A percentile compares a stretch with the other conserved stretches of the same genome.
Conservation (phyloP, 768 basidiomycete species). For the Lactifluus hygrophoroides region DNA sequence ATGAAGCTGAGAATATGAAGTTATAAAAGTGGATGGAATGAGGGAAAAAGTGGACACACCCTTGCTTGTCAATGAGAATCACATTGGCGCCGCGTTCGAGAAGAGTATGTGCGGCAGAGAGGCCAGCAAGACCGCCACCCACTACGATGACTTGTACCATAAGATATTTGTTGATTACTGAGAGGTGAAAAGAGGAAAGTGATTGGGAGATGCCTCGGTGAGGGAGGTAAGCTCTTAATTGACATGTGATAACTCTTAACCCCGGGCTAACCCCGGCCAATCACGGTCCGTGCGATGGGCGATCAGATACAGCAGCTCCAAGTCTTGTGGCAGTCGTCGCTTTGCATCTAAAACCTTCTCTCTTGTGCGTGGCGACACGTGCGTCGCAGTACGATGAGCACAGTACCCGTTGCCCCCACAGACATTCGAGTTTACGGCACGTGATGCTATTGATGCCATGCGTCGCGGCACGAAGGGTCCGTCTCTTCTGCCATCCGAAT, state of each 20-base stretch:
- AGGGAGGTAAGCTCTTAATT: too few relatives aligned
- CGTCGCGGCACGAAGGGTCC: conserved; percentile 73
- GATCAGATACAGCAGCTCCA: too few relatives aligned
- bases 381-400: too few relatives aligned
- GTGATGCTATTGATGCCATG: conserved; percentile 53
- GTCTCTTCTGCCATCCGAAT: conserved; percentile 19
- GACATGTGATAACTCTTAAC: too few relatives aligned
- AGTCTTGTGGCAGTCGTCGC: too few relatives aligned
- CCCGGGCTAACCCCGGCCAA: too few relatives aligned
- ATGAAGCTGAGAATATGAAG: conserved; percentile 55
- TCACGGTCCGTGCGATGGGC: too few relatives aligned
- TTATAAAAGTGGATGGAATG: background rate
- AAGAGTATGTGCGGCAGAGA: conserved; percentile 93
- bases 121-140: conserved; percentile 91
- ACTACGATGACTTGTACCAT: conserved; percentile 78
- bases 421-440: conserved; percentile 54
- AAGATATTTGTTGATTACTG: too few relatives aligned
- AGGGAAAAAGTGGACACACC: conserved; percentile 36
- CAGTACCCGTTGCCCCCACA: too few relatives aligned
- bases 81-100: conserved; percentile 97
- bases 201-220: too few relatives aligned
- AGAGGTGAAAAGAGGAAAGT: conserved; percentile 9
- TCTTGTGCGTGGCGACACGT: too few relatives aligned
- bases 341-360: too few relatives aligned
- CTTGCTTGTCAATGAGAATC: conserved; percentile 90